Percentiles rank a stretch among this genome's conserved stretches.
These are phyloP conservation scores for Saccharomyces pastorianus DNA, from an alignment of 1,139 yeast species.

Conservation along the genomic window DNA sequence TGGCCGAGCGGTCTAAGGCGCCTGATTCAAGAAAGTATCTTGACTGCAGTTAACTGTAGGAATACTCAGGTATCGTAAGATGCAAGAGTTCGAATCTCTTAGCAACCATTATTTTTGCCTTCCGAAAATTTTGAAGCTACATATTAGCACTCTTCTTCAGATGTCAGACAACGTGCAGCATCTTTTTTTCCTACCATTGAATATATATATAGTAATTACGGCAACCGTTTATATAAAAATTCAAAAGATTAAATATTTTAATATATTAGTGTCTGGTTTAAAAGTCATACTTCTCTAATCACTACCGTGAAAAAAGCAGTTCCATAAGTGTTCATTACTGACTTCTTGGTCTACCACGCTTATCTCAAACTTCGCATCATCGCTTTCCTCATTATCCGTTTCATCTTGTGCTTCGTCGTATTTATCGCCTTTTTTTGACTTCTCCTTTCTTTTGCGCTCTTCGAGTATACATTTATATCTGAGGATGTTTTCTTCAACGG, in stretches of 20 bases:
- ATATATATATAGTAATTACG: too few species aligned
- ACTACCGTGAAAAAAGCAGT: conserved; percentile 20
- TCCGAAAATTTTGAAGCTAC: background rate
- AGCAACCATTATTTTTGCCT: conserved; percentile 4
- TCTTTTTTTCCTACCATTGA: too few species aligned
- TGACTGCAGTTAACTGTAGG: conserved; percentile 4
- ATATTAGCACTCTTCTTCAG: background rate
- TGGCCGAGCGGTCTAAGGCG: conserved; percentile 11
- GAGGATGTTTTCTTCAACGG: conserved; percentile 89
- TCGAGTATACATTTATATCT: conserved; percentile 30
- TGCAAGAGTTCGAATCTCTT: conserved; percentile 9
- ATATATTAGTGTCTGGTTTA: background rate
- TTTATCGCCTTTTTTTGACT: background rate
- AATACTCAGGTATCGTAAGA: conserved; percentile 9
- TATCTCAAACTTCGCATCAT: conserved; percentile 16
- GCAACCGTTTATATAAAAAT: background rate
- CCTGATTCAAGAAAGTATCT: conserved; percentile 6
- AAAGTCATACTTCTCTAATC: background rate
- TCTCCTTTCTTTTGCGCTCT: conserved; percentile 9
- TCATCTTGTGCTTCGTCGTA: background rate
- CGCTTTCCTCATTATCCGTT: conserved; percentile 7
- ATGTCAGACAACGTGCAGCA: background rate
- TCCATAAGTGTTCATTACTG: conserved; percentile 25
- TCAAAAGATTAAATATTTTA: background rate
- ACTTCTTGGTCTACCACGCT: conserved; percentile 25